Conservation (phyloP, 1,284 basidiomycete species). For the Ganoderma leucocontextum region DNA sequence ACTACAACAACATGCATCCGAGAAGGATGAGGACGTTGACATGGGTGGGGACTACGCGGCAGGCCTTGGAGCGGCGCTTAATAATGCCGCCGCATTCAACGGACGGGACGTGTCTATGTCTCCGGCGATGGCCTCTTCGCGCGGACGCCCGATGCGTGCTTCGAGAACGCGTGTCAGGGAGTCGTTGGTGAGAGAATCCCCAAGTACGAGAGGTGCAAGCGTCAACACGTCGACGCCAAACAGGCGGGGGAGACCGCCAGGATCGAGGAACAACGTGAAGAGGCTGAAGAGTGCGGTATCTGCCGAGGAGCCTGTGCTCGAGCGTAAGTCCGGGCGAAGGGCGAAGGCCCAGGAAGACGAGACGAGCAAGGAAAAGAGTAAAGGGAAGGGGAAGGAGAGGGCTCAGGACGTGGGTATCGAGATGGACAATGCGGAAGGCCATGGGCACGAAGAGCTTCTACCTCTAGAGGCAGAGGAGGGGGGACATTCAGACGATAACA, state of each 20-base stretch:
- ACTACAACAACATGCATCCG: not conserved
- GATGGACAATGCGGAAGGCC: not conserved
- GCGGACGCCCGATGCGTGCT: not conserved
- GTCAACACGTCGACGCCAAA: not conserved
- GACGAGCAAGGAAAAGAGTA: not conserved
- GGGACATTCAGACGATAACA: not conserved
- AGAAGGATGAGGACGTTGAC: not conserved
- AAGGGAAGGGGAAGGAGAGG: not conserved
- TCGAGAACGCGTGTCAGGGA: not conserved
- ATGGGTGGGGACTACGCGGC: slow-evolving; percentile 18
- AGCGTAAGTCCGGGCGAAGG: not conserved
- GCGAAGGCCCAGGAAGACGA: not conserved
- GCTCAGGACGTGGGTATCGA: not conserved
- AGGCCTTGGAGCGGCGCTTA: slow-evolving; percentile 12
- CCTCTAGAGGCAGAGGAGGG: not conserved
- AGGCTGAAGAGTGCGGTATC: not conserved
- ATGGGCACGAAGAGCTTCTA: not conserved
- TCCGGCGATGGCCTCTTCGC: not conserved
- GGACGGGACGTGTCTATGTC: slow-evolving; percentile 8
- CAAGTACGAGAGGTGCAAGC: not conserved
- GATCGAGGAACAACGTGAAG: slow-evolving; percentile 14
- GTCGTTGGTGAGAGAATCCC: not conserved
- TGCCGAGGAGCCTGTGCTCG: not conserved
- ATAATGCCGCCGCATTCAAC: slow-evolving; percentile 15
- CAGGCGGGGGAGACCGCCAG: slow-evolving; percentile 21